Conservation (phyloP, 495 filamentous ascomycete genomes). For the Penicillium silybi region DNA sequence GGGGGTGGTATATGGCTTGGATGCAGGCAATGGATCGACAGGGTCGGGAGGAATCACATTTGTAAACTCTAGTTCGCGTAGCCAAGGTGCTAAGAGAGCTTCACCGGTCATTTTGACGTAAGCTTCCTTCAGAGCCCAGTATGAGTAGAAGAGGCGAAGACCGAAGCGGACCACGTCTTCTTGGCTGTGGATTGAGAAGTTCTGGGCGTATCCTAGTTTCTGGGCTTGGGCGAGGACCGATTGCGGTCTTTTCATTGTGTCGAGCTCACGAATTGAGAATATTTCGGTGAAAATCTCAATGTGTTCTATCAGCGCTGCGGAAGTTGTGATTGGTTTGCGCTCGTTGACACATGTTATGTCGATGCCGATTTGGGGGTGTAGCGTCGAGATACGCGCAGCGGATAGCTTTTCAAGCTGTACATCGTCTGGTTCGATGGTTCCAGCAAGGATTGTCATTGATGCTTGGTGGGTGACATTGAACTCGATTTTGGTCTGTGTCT, state of each 20-base stretch:
- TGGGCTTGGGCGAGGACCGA: constrained; percentile 20
- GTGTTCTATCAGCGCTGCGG: constrained; percentile 59
- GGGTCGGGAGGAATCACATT: constrained; percentile 56
- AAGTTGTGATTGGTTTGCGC: constrained; percentile 42
- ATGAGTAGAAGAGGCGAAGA: constrained; percentile 77
- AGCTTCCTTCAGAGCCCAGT: constrained; percentile 86
- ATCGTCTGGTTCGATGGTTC: constrained; percentile 30
- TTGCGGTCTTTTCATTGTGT: constrained; percentile 52
- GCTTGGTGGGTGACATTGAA: constrained; percentile 93
- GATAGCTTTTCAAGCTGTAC: constrained; percentile 4
- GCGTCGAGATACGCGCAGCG: neutral
- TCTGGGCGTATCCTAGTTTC: constrained; percentile 15
- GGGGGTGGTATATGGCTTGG: constrained; percentile 1
- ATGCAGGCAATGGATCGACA: constrained; percentile 9
- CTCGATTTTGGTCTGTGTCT: constrained; percentile 43
- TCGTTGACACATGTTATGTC: constrained; percentile 77
- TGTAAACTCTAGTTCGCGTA: constrained; percentile 63
- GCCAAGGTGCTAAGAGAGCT: constrained; percentile 76
- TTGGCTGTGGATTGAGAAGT: constrained; percentile 11
- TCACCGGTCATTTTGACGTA: constrained; percentile 94
- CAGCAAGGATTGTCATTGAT: constrained; percentile 65
- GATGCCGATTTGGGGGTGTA: constrained; percentile 50
- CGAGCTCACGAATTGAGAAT: constrained; percentile 57
- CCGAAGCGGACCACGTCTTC: constrained; percentile 48
- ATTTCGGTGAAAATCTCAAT: constrained; percentile 78